phyloP scores from a whole-genome alignment of 2,329 filamentous ascomycete species.

The Calycina herbarum region DNA sequence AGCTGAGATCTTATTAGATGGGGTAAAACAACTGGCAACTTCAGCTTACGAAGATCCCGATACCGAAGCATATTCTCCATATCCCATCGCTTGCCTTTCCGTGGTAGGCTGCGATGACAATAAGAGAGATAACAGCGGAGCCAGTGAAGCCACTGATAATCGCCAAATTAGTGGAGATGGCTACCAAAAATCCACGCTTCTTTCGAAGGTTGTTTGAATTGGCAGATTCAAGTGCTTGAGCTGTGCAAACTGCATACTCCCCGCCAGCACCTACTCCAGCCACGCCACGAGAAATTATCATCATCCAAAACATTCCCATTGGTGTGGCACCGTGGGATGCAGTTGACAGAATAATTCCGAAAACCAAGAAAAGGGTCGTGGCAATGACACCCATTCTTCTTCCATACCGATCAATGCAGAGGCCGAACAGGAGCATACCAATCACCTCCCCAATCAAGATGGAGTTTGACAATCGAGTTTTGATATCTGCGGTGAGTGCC shows the following conservation, averaged over 20 bases:
- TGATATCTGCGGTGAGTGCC: constrained; percentile 4
- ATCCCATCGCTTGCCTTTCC: constrained; percentile 45
- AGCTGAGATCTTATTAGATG: constrained; percentile 29
- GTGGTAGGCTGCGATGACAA: constrained; percentile 51
- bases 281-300: constrained; percentile 45
- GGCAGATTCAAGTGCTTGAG: constrained; percentile 52
- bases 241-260: constrained; percentile 53
- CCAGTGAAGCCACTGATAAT: constrained; percentile 52
- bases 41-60: constrained; percentile 41
- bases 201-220: constrained; percentile 50
- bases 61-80: constrained; percentile 51
- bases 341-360: constrained; percentile 2
- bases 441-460: constrained; percentile 56
- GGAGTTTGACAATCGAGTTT: constrained; percentile 51
- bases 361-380: constrained; percentile 45
- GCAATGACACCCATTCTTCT: constrained; percentile 48
- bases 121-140: constrained; percentile 49
- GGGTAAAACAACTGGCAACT: not conserved
- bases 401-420: constrained; percentile 49
- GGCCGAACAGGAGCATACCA: constrained; percentile 55
- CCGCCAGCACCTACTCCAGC: constrained; percentile 45
- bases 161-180: constrained; percentile 53
- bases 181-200: constrained; percentile 55
- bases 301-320: constrained; percentile 44
- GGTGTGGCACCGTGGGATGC: not conserved